Evolutionary conservation across 2,329 filamentous ascomycete genomes (phyloP), one percentile per base, ranked within the genome.

Genomic region (Iodosphaeria phyllophila): DNA sequence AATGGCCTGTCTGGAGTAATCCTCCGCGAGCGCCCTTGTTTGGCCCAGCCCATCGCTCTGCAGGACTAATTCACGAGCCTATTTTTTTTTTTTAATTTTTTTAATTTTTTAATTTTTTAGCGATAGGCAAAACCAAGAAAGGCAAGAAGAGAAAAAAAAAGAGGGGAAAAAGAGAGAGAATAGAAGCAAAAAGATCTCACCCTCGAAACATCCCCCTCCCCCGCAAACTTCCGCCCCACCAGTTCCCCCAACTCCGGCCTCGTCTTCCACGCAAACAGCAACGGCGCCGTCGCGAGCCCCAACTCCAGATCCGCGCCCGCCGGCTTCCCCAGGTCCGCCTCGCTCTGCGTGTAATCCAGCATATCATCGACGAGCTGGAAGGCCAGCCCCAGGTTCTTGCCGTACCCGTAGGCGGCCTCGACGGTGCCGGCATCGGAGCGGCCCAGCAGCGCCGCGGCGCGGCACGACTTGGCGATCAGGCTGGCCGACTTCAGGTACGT

Each of bases 291-390:
- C 21, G 89, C 89, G 29, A 98, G 62, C 4, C 89, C 89, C 16
- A 98, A 58, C 51, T 95, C 82, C 32, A 98, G 51, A 51, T 98
- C 89, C 16, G 89, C 89, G 20, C 86, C 89, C 5, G 86, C 80
- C 3, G 89, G 89, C 54, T 98, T 98, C 13, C 89, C 89, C 20
- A 98, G 56, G 46, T 93, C 83, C 30, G 68, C 64, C 20, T 73
- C 82, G 27, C 67, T 82, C 32, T 82, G 68, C 0, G 89, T 95
- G 48, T 95, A 98, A 50, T 98, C 89, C 39, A 98, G 61, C 76
- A 98, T 79, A 46, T 98, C 89, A 46, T 98, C 89, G 10, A 98
- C 86, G 7, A 98, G 64, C 59, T 98, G 89, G 54, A 98, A 98
- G 2, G 89, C 89, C 27, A 98, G 54, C 2, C 89, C 89, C 23